Base-by-base conservation (phyloP, 2,329 filamentous ascomycete genomes). In the Cordyceps fumosorosea region DNA sequence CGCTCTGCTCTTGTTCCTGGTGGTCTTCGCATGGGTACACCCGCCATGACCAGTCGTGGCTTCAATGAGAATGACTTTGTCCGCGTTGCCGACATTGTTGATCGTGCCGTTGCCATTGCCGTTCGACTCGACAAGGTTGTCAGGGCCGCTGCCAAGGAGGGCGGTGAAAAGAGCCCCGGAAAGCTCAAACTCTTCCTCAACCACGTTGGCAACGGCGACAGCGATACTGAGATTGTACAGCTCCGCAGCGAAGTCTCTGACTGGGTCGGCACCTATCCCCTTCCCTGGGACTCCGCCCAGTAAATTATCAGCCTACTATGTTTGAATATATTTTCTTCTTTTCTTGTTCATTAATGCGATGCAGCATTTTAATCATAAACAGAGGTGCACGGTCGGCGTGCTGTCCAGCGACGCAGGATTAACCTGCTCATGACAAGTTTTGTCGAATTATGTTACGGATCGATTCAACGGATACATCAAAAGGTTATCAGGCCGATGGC, bases 41-140 rank as follows among this genome's bases (percentile, higher is more conserved):
- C 95, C 0, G 95, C 95, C 68, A 99, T 99, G 95, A 98, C 95
- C 24, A 96, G 91, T 20, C 87, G 95, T 64, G 95, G 93, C n/a
- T 93, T 99, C 75, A 84, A 83, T 68, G 88, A 93, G 70, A 86
- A 89, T 61, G 95, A 99, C 77, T 99, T 98, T 77, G 85, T 85
- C 60, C 85, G 90, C 18, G 90, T 96, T 16, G 91, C 90, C 16
- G 89, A 91, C 70, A 90, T 96, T 66, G 90, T 96, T 59, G 90
- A 93, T 76, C 86, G 90, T 54, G 89, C 89, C 10, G 91, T 96
- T 53, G 85, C 84, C 34, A 91, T 96, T 68, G 88, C 91, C 1
- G 83, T 88, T 67, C 84, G 89, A 64, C 78, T 96, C 52, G 88
- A 93, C 76, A 90, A 86, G 75, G 84, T 85, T 64, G 88, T 87